Evolutionary conservation across 495 filamentous ascomycete species (phyloP), one percentile per base, ranked within the genome.

Genomic region (Tuber aestivum): DNA sequence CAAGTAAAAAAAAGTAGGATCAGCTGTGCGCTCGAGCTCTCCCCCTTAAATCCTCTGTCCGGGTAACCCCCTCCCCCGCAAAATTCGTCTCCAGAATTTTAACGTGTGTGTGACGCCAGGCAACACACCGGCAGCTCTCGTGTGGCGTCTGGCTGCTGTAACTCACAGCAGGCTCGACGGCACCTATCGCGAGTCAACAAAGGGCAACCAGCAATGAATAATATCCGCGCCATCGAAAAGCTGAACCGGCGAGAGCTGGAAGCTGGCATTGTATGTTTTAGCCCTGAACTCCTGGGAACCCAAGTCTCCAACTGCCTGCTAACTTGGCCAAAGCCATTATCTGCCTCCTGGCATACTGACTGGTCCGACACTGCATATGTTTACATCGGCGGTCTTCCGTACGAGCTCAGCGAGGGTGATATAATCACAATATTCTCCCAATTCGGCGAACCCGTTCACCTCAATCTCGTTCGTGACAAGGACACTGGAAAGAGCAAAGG

Each of bases 381-480:
- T 83, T 95, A 95, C 86, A 94, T 98, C 74, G 96, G 96, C 79
- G 95, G 95, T 41, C 89, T 99, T 70, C 94, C 94, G 16, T 97
- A 92, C 84, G 93, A 97, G 79, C 88, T 99, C 35, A 93, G 93
- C 68, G 95, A 99, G 84, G 95, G 95, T 81, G 95, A 99, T 85
- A 89, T 99, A 76, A 89, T 98, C 76, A 93, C 95, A 40, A 96
- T 99, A 74, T 99, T 98, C 88, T 97, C 93, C 40, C 96, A 99
- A 83, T 99, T 90, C 81, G 95, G 95, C 76, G 94, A 98, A 82
- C 96, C 96, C 14, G 92, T 93, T 20, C 93, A 94, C 84, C 87
- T 98, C 74, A 95, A 97, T 78, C 88, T 98, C 2, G 88, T 91
- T 42, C 93, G 95, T 73, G 95, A 99, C 86, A 95, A 96, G 83